Evolutionary conservation across 495 filamentous ascomycete genomes (phyloP).

Genomic region (Neurospora sp.): DNA sequence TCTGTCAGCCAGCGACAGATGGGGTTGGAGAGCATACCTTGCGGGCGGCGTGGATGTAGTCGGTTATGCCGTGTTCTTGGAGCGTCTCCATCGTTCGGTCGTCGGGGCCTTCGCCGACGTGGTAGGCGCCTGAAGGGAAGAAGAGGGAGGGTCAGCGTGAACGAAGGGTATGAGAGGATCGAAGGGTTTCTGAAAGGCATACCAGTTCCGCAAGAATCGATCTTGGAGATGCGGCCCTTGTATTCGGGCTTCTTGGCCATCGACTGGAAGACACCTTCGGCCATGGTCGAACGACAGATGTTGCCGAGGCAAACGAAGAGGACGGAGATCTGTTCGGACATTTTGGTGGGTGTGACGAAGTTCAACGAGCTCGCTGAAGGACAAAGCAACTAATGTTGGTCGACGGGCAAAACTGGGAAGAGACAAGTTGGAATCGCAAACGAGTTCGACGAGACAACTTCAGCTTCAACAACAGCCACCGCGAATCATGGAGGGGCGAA

Average conservation of each 20-base stretch:
- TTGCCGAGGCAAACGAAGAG: conserved; percentile 97
- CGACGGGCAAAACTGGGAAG: not conserved
- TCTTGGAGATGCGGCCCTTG: conserved; percentile 48
- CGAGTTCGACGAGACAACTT: not conserved
- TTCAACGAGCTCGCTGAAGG: not conserved
- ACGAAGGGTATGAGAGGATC: not conserved
- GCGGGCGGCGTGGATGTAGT: conserved; percentile 69
- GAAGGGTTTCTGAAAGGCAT: not conserved
- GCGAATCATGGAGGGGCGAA: not conserved
- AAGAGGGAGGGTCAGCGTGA: not conserved
- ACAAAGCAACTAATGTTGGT: not conserved
- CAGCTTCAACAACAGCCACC: not conserved
- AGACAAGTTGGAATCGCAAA: not conserved
- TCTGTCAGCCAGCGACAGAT: not conserved
- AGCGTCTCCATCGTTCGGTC: conserved; percentile 78
- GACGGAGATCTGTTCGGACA: conserved; percentile 50
- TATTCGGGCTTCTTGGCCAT: conserved; percentile 48
- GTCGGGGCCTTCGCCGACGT: conserved; percentile 63
- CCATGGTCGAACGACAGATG: conserved; percentile 93
- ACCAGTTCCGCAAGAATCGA: conserved; percentile 81
- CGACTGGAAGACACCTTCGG: conserved; percentile 80
- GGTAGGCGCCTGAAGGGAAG: conserved; percentile 51
- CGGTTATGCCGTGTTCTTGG: conserved; percentile 56
- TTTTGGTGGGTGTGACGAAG: not conserved
- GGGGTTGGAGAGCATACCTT: conserved; percentile 39